phyloP scores from a whole-genome alignment of 371 early-diverging fungal species.

The Phascolomyces articulosus region DNA sequence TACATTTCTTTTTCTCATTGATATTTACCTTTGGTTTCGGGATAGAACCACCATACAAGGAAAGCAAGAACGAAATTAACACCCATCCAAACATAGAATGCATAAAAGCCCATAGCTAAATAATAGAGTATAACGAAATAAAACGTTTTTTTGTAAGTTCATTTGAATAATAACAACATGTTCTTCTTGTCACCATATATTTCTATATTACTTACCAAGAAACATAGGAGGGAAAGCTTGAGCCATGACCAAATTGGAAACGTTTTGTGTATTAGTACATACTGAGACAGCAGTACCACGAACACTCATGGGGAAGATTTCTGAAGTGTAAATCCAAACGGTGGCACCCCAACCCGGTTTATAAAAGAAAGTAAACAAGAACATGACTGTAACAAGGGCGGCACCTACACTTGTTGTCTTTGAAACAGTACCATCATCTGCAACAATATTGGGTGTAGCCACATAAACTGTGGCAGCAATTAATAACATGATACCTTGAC shows the following conservation, averaged over 20 bases:
- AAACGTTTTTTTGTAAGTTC: too few relatives aligned
- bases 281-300: conserved; percentile 78
- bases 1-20: too few relatives aligned
- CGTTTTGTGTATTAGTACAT: conserved; percentile 86
- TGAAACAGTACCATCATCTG: conserved; percentile 1
- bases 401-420: conserved; percentile 24
- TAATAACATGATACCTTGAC: conserved; percentile 23
- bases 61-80: conserved; percentile 45
- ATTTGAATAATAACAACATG: too few relatives aligned
- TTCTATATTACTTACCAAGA: conserved; percentile 43
- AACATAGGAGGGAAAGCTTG: conserved; percentile 70
- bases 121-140: conserved; percentile 22
- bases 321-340: conserved; percentile 89
- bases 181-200: too few relatives aligned
- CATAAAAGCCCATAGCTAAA: conserved; percentile 44
- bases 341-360: conserved; percentile 81
- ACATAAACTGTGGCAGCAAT: conserved; percentile 32
- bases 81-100: conserved; percentile 33
- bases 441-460: conserved; percentile 15
- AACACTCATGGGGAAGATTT: conserved; percentile 75
- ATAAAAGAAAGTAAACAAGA: conserved; percentile 33
- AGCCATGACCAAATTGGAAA: conserved; percentile 66
- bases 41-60: conserved; percentile 68
- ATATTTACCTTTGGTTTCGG: conserved; percentile 68
- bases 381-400: conserved; percentile 26